These are phyloP conservation scores for Cardamine chenopodiifolia DNA, from an alignment of 345 rosid genomes.

Conservation along the genomic window DNA sequence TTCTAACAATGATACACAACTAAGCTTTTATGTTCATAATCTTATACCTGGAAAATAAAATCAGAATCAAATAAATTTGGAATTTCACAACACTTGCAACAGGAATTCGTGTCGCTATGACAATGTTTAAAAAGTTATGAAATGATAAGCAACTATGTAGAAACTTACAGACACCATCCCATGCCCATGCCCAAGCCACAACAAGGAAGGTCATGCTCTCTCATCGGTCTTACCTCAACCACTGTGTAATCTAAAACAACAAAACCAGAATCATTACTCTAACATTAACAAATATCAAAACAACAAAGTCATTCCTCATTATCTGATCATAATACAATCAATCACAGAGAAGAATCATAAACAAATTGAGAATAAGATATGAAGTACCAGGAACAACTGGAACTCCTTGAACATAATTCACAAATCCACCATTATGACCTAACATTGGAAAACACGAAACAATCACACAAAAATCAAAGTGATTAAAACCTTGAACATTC, in stretches of 20 bases:
- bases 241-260: conserved; percentile 59
- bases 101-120: too few relatives aligned
- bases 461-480: neutral
- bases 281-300: conserved; percentile 3
- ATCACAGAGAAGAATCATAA: neutral
- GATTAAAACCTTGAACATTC: conserved; percentile 47
- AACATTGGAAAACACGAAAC: neutral
- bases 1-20: neutral
- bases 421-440: conserved; percentile 38
- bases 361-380: neutral
- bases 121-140: too few relatives aligned
- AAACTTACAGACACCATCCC: conserved; percentile 90
- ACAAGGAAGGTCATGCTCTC: conserved; percentile 63
- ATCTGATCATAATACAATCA: neutral
- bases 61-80: neutral
- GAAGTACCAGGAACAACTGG: conserved; percentile 41
- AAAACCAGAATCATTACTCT: conserved; percentile 14
- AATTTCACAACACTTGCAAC: neutral
- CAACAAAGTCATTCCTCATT: neutral
- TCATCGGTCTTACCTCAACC: conserved; percentile 53
- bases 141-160: neutral
- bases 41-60: neutral
- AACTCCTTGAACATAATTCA: conserved; percentile 40
- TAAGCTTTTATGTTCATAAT: neutral
- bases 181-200: conserved; percentile 87